Base-by-base conservation (phyloP, 805 yeast species). In the Pichia nakasei region DNA sequence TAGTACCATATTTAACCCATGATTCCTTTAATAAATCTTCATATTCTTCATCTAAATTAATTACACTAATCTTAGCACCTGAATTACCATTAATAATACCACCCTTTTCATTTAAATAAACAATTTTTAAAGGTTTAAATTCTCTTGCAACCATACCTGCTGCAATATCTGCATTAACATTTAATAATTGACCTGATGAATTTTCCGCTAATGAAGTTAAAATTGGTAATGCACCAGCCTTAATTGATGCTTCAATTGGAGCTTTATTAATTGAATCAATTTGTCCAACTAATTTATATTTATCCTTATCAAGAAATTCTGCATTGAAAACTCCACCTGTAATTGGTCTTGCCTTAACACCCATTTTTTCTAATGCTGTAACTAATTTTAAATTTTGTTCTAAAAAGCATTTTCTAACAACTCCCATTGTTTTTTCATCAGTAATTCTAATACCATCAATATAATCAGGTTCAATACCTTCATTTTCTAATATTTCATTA, bases 1-100 rank as follows among this genome's bases (percentile, higher is more conserved):
- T 93, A 48, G 99, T 93, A 54, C 99, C 99, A 65, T 91, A 93
- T 65, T 93, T 91, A 55, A 93, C 97, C 99, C 99, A 93, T 26
- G 93, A 76, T 67, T 93, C 88, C 63, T 88, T 83, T 79, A 93
- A 70, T 56, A 93, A 72, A 42, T 76, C 85, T 34, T 89, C 96
- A 60, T 84, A 93, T 68, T 93, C 97, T 69, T 93, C 97, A 61
- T 93, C 98, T 58, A 93, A 74, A 64, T 93, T 93, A 63, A 93
- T 93, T 46, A 76, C 82, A 35, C 93, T 81, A 49, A 93, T 79
- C 62, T 85, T 89, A 61, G 89, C 95, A 39, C 93, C 89, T 17
- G 95, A 85, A 54, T 75, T 80, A 46, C 97, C 97, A 60, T 93
- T 86, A 57, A 86, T 78, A 51, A 93, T 83, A 50, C 98, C 99